Evolutionary conservation across 176 grass and related monocot genomes (phyloP).

Genomic region (Oryza meridionalis): DNA sequence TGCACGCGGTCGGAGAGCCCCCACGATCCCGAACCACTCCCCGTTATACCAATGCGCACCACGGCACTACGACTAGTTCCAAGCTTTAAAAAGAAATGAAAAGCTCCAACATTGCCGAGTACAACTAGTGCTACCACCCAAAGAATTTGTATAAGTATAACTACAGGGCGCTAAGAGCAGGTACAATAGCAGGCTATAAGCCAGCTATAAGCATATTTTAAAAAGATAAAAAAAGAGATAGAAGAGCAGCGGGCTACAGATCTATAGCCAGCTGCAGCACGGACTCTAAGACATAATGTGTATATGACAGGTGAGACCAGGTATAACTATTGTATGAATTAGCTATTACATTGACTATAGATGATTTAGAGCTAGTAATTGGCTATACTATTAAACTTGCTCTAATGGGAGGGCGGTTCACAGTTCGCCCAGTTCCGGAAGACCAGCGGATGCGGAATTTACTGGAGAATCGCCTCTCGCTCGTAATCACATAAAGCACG

Average conservation of each 20-base stretch:
- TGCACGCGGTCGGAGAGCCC: constrained; percentile 16
- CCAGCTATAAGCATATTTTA: no score
- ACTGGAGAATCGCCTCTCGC: neutral
- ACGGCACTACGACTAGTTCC: neutral
- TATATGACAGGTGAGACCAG: no score
- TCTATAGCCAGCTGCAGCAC: no score
- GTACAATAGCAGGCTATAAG: no score
- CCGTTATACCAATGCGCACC: neutral
- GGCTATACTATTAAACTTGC: no score
- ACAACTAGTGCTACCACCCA: neutral
- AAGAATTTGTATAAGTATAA: neutral
- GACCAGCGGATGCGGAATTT: neutral
- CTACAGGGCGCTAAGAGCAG: no score
- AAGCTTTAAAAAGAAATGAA: neutral
- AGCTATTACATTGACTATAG: no score
- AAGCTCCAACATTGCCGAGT: constrained; percentile 17
- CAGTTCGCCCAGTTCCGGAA: neutral
- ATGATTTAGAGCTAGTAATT: no score
- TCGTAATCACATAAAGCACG: neutral
- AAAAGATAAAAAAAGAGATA: no score
- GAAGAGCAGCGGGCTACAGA: no score
- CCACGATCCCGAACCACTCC: constrained; percentile 20
- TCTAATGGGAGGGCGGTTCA: neutral
- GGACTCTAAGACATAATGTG: no score
- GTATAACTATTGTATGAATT: no score